Evolutionary conservation across 2,329 filamentous ascomycete species (phyloP).

Genomic region (Aulographum hederae): DNA sequence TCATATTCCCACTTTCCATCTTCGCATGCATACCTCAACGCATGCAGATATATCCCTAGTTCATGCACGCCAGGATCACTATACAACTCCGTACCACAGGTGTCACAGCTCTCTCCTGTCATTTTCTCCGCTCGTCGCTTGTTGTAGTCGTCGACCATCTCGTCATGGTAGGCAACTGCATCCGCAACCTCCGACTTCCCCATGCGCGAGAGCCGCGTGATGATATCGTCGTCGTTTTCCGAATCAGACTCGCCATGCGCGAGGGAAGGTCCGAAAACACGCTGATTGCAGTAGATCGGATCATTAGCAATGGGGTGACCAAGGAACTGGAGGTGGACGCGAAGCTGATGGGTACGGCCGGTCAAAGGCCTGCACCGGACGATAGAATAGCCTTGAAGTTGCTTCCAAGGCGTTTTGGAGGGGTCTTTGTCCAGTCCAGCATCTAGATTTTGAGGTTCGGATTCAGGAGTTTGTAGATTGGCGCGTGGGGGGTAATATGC

Average conservation of each 20-base stretch:
- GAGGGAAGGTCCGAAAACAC: constrained; percentile 71
- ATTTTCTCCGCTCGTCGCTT: constrained; percentile 85
- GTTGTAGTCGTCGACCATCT: constrained; percentile 80
- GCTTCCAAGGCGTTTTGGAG: constrained; percentile 29
- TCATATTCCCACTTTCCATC: constrained; percentile 74
- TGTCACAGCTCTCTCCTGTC: constrained; percentile 63
- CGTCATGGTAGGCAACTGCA: constrained; percentile 82
- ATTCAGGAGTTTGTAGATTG: too few species aligned
- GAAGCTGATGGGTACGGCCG: constrained; percentile 82
- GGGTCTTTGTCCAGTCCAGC: constrained; percentile 13
- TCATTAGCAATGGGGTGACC: constrained; percentile 95
- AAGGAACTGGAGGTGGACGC: constrained; percentile 85
- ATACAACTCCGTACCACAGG: constrained; percentile 79
- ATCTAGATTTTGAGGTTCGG: too few species aligned
- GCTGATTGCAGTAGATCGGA: constrained; percentile 89
- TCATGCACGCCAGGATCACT: constrained; percentile 84
- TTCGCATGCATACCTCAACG: constrained; percentile 70
- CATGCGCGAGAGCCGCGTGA: constrained; percentile 71
- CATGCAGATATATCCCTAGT: constrained; percentile 84
- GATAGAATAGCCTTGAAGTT: constrained; percentile 66
- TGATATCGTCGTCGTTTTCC: constrained; percentile 76
- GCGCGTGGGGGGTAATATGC: constrained; percentile 62
- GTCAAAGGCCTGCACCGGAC: constrained; percentile 88
- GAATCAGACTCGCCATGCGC: constrained; percentile 48
- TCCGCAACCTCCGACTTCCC: constrained; percentile 86